Percentiles rank a stretch among this genome's conserved stretches.
Conservation (phyloP, 768 basidiomycete species). For the Kwoniella dendrophila region DNA sequence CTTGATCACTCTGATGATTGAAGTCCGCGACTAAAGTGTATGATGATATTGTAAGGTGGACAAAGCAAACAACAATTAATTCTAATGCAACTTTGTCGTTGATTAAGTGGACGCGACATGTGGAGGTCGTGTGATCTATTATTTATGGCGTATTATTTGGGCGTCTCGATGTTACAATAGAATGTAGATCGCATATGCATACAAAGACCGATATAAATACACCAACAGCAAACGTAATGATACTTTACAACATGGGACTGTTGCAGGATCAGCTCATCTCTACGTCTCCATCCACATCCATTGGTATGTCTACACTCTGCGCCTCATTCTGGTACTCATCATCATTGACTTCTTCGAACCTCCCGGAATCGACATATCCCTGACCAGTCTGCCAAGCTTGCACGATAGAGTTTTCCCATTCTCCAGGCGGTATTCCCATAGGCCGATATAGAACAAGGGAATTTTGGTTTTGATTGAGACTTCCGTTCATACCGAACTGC, state of each 20-base stretch:
- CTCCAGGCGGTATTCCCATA: slow-evolving; percentile 20
- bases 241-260: background rate
- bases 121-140: slow-evolving; percentile 26
- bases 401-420: slow-evolving; percentile 22
- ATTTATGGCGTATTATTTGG: too few relatives aligned
- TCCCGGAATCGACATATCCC: slow-evolving; percentile 21
- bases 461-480: slow-evolving; percentile 1
- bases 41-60: slow-evolving; percentile 1
- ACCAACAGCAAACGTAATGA: too few relatives aligned
- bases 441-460: slow-evolving; percentile 41
- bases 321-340: slow-evolving; percentile 23
- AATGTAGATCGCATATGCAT: too few relatives aligned
- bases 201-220: background rate
- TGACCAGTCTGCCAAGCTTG: slow-evolving; percentile 28
- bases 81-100: background rate
- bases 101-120: slow-evolving; percentile 11
- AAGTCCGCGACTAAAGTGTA: background rate
- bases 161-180: too few relatives aligned
- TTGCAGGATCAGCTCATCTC: slow-evolving; percentile 3
- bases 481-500: slow-evolving; percentile 3
- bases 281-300: slow-evolving; percentile 22
- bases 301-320: background rate
- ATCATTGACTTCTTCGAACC: slow-evolving; percentile 40
- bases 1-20: background rate
- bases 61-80: background rate